Conservation (phyloP, 345 rosid species). For the Excoecaria agallocha region DNA sequence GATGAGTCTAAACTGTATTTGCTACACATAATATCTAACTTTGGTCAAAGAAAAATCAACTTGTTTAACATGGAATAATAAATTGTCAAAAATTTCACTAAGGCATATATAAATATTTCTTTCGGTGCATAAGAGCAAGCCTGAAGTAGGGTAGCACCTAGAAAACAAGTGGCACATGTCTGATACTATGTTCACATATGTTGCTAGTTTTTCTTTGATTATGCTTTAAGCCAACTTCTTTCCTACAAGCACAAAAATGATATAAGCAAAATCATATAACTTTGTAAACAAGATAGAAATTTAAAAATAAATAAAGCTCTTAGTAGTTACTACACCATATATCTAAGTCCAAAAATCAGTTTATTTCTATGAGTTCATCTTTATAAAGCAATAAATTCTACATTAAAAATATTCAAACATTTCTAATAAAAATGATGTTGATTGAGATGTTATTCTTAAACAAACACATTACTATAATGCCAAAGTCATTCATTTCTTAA, state of each 20-base stretch:
- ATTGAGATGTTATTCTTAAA: too few species aligned
- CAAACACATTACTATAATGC: too few species aligned
- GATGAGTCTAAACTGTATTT: too few species aligned
- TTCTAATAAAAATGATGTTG: too few species aligned
- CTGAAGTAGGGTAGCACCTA: not conserved
- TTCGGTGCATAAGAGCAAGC: not conserved
- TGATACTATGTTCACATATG: constrained; percentile 85
- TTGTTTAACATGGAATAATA: not conserved
- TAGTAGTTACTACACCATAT: too few species aligned
- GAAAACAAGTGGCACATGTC: constrained; percentile 33
- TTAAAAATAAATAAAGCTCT: not conserved
- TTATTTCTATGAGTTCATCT: too few species aligned
- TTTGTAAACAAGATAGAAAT: not conserved
- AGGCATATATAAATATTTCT: not conserved
- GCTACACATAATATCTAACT: not conserved
- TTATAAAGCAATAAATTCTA: too few species aligned
- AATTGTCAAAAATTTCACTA: not conserved
- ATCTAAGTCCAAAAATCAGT: too few species aligned
- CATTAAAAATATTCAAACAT: too few species aligned
- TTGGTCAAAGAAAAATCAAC: too few species aligned
- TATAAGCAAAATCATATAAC: not conserved
- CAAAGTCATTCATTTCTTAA: too few species aligned
- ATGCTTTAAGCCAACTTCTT: constrained; percentile 86
- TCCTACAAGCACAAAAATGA: constrained; percentile 38
- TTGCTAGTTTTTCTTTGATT: constrained; percentile 79